Evolutionary conservation across 352 stramenopile genomes (phyloP), one percentile per base, ranked within the genome.

Genomic region (Blastocystis sp.): DNA sequence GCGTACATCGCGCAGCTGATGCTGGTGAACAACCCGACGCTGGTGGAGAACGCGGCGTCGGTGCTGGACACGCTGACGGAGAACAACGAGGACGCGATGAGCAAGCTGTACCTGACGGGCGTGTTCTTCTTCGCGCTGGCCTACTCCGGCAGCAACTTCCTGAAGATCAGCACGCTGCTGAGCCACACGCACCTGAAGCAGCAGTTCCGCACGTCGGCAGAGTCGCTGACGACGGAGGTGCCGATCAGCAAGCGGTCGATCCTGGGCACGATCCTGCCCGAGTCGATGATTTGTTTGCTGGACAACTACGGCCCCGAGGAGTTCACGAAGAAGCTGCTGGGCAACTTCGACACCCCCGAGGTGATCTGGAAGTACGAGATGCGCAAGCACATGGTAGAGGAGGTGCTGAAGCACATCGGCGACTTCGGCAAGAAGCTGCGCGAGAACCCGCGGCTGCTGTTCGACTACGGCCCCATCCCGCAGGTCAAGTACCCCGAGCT

Each of bases 321-420:
- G 56, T 98, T 98, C 88, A 91, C 92, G 0, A 91, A 96, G 38
- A 89, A 96, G 5, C 97, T 97, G 76, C 93, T 92, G 43, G 92
- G 93, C 21, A 91, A 94, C 45, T 91, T 93, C 23, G 90, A 93
- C 66, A 97, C 94, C 0, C 94, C 95, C 23, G 91, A 95, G 62
- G 94, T 98, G 2, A 95, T 98, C 89, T 98, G 96, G 96, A 96
- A 91, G 84, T 86, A 90, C n/a, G 91, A 93, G 0, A 98, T 98
- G 95, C 91, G 94, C 10, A 91, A 92, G 23, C 92, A 96, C 77
- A 88, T 98, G 1, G 92, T 95, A 40, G 91, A 93, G 11, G 92
- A 94, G 90, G 94, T 96, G 52, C 69, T 93, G 0, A 91, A 94
- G 14, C 95, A 98, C 90, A 88, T 98, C n/a, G 91, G 94, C 62